These are phyloP conservation scores for Prunus armeniaca DNA, from an alignment of 306 rosid genomes.

Conservation along the genomic window DNA sequence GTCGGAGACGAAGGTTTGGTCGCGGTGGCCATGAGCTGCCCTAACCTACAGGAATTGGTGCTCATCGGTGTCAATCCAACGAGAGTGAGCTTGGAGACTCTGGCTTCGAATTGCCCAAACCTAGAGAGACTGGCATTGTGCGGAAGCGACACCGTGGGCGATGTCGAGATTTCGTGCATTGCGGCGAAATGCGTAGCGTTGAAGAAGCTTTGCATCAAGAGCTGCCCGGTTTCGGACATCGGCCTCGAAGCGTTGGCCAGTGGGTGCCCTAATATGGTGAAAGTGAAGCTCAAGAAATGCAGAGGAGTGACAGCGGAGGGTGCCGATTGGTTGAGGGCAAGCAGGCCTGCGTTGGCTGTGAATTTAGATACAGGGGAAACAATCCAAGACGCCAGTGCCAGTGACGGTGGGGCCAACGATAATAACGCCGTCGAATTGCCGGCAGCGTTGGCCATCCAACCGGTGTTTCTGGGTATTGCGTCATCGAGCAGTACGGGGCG, in stretches of 20 bases:
- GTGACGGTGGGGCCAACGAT: slow-evolving; percentile 79
- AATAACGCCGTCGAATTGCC: slow-evolving; percentile 44
- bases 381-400: slow-evolving; percentile 73
- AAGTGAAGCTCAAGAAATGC: slow-evolving; percentile 94
- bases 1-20: slow-evolving; percentile 87
- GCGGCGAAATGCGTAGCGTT: slow-evolving; percentile 83
- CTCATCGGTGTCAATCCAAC: slow-evolving; percentile 94
- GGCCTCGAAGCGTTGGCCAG: slow-evolving; percentile 79
- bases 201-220: slow-evolving; percentile 93
- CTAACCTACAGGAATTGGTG: slow-evolving; percentile 82
- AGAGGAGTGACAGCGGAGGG: slow-evolving; percentile 77
- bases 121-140: slow-evolving; percentile 92
- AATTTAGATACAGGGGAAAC: slow-evolving; percentile 73
- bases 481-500: slow-evolving; percentile 49
- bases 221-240: slow-evolving; percentile 79
- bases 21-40: slow-evolving; percentile 71
- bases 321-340: slow-evolving; percentile 70
- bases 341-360: slow-evolving; percentile 70
- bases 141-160: slow-evolving; percentile 91
- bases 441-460: slow-evolving; percentile 35
- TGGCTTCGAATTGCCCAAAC: slow-evolving; percentile 81
- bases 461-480: slow-evolving; percentile 29
- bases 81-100: slow-evolving; percentile 60
- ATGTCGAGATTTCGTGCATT: slow-evolving; percentile 80
- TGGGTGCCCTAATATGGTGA: slow-evolving; percentile 97